Evolutionary conservation across 2,329 filamentous ascomycete species (phyloP), one percentile per base, ranked within the genome.

Genomic region (Scedosporium apiospermum): DNA sequence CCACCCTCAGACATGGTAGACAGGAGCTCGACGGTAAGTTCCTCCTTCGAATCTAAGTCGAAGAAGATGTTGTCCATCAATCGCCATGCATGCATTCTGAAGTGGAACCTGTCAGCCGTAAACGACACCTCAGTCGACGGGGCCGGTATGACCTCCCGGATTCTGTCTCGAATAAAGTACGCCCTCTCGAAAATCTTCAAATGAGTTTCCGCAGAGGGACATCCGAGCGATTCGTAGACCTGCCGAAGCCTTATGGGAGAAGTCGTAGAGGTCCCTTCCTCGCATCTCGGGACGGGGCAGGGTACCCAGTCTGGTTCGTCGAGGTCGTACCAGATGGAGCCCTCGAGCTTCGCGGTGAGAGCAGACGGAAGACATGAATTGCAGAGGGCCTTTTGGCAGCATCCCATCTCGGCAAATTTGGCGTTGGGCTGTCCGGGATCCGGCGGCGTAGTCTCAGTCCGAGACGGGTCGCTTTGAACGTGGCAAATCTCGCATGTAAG

Each of bases 311-410:
- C 23, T 1, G 51, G n/a, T 12, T 10, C 42, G 42, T 49, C 44
- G 34, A 66, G 61, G 49, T 64, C 51, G 46, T 65, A 51, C 67
- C 66, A 66, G 46, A 62, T 63, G 57, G 65, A 63, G 7, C 18
- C 51, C 18, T 27, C 34, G 7, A 68, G 57, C 34, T 49, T 57
- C 1, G 49, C 18, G 9, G 46, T 44, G 6, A 66, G n/a, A 14
- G 44, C 46, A 0, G 26, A 14, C 4, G 62, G n/a, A 12, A 65
- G 42, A 46, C 67, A 69, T 10, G 26, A 21, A 41, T 61, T 59
- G 64, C 66, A 69, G 27, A 69, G 59, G 27, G 18, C 4, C 38
- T 60, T 62, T 6, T 34, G 57, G 58, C 65, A 68, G 49, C 66
- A 69, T 27, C 12, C n/a, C 51, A 55, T 55, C 18, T 23, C 21